Conservation (phyloP, 768 basidiomycete species). For the Brasilioporus rufonigricans region DNA sequence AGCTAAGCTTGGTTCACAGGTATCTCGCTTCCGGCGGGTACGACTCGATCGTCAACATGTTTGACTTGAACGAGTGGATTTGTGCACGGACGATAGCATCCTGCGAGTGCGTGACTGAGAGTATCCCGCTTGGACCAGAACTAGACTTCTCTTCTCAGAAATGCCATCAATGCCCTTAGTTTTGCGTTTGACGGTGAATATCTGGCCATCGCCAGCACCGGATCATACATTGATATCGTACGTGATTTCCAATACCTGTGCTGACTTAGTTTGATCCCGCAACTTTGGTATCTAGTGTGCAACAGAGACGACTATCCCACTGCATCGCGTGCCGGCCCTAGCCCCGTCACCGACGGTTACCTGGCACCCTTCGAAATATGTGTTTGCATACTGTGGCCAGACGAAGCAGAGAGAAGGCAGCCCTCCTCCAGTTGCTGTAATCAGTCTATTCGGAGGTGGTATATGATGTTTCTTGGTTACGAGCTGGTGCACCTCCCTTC, state of each 20-base stretch:
- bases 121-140: background rate
- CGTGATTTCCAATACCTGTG: constrained; percentile 23
- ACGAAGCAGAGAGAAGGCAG: constrained; percentile 63
- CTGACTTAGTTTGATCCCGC: background rate
- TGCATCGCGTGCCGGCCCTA: constrained; percentile 74
- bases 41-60: constrained; percentile 82
- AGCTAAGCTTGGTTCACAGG: constrained; percentile 31
- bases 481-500: background rate
- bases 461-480: constrained; percentile 15
- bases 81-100: constrained; percentile 71
- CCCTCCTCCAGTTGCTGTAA: constrained; percentile 61
- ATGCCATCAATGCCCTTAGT: constrained; percentile 69
- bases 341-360: constrained; percentile 72
- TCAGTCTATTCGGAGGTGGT: constrained; percentile 69
- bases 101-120: constrained; percentile 63
- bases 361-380: constrained; percentile 81
- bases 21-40: constrained; percentile 79
- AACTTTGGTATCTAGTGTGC: constrained; percentile 52
- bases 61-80: constrained; percentile 80
- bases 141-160: constrained; percentile 37
- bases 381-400: constrained; percentile 82
- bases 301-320: constrained; percentile 68
- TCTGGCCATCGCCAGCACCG: constrained; percentile 70
- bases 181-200: constrained; percentile 87
- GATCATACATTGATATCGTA: constrained; percentile 76